Evolutionary conservation across 306 rosid species (phyloP).

Genomic region (Quercus mongolica): DNA sequence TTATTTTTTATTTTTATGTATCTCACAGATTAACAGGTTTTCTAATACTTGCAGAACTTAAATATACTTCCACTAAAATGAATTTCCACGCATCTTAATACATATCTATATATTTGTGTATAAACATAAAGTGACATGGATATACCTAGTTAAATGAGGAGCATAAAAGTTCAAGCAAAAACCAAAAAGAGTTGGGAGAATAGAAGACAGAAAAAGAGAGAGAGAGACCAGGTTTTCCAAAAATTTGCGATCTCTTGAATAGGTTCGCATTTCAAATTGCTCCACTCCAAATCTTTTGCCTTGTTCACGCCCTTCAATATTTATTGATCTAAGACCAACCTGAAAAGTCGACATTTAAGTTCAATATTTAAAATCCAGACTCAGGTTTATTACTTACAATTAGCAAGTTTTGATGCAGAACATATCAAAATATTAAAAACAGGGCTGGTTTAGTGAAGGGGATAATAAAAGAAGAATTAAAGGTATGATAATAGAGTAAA

Average conservation of each 20-base stretch:
- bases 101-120: not conserved
- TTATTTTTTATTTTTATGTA: not conserved
- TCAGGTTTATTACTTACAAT: not conserved
- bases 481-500: constrained; percentile 6
- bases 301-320: constrained; percentile 83
- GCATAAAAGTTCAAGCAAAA: not conserved
- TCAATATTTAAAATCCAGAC: not conserved
- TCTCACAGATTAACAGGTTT: not conserved
- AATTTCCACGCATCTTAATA: too few relatives aligned
- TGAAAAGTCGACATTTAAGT: constrained; percentile 35
- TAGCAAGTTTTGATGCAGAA: not conserved
- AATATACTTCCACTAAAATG: too few relatives aligned
- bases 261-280: constrained; percentile 90
- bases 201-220: not conserved
- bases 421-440: not conserved
- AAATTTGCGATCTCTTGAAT: constrained; percentile 64
- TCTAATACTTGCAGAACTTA: too few relatives aligned
- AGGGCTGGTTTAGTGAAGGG: not conserved
- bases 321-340: constrained; percentile 91
- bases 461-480: constrained; percentile 5
- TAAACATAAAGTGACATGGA: not conserved
- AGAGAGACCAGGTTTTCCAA: constrained; percentile 76
- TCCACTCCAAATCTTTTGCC: constrained; percentile 87
- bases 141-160: not conserved
- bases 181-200: not conserved